Evolutionary conservation across 2,329 filamentous ascomycete genomes (phyloP).

Genomic region (Fusarium metavorans): DNA sequence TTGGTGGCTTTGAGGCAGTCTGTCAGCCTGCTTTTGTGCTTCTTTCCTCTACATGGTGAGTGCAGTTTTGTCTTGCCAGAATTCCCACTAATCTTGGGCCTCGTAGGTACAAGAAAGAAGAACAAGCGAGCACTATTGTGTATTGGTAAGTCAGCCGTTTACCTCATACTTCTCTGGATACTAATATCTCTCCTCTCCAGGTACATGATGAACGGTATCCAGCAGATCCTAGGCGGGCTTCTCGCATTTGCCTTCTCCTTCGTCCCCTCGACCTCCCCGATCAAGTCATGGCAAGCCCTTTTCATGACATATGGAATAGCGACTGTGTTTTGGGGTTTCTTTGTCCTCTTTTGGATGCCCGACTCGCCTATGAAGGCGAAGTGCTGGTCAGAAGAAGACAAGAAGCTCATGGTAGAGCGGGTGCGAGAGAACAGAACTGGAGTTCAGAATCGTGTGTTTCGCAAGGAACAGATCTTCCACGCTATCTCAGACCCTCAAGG

Average conservation of each 20-base stretch:
- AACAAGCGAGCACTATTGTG: slow-evolving; percentile 73
- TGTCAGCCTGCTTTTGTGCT: slow-evolving; percentile 76
- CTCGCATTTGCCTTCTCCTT: slow-evolving; percentile 72
- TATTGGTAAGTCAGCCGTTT: slow-evolving; percentile 58
- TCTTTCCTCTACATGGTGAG: slow-evolving; percentile 72
- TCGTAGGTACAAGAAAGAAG: slow-evolving; percentile 68
- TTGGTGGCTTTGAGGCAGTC: slow-evolving; percentile 77
- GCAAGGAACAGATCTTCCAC: slow-evolving; percentile 57
- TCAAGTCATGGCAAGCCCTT: slow-evolving; percentile 75
- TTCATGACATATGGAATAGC: slow-evolving; percentile 73
- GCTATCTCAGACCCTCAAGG: slow-evolving; percentile 72
- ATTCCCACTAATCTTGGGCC: neutral
- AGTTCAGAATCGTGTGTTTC: slow-evolving; percentile 66
- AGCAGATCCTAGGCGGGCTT: slow-evolving; percentile 78
- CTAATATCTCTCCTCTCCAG: neutral
- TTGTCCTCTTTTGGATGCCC: slow-evolving; percentile 72
- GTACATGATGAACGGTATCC: slow-evolving; percentile 80
- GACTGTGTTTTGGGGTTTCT: slow-evolving; percentile 71
- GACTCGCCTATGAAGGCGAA: slow-evolving; percentile 78
- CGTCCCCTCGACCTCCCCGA: slow-evolving; percentile 58
- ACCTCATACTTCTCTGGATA: neutral
- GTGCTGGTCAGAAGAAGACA: slow-evolving; percentile 74
- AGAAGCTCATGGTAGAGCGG: slow-evolving; percentile 70
- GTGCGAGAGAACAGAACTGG: slow-evolving; percentile 70
- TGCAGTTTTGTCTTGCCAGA: neutral